Evolutionary conservation across 306 rosid species (phyloP).

Genomic region (Pueraria montana): DNA sequence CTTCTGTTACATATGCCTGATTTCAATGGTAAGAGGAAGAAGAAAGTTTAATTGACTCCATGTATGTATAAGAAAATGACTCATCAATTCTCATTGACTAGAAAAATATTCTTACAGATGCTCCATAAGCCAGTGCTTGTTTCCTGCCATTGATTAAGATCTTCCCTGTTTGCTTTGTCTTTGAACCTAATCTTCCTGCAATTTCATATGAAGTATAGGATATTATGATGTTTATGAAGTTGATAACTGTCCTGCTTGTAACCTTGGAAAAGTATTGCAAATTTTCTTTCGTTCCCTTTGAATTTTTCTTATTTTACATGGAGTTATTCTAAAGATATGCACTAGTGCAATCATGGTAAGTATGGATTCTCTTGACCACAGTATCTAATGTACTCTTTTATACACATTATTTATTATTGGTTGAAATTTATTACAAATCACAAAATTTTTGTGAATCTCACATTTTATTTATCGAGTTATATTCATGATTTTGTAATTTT

Average conservation of each 20-base stretch:
- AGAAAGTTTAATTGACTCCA: not conserved
- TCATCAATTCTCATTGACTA: not conserved
- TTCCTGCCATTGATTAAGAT: slow-evolving; percentile 68
- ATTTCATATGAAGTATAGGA: slow-evolving; percentile 14
- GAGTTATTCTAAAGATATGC: not conserved
- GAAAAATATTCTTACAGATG: slow-evolving; percentile 56
- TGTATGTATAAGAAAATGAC: slow-evolving; percentile 1
- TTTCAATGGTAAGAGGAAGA: slow-evolving; percentile 31
- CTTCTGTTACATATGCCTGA: slow-evolving; percentile 53
- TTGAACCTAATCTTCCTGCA: slow-evolving; percentile 67
- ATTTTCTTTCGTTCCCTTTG: not conserved
- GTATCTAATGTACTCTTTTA: no score
- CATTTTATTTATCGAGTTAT: no score
- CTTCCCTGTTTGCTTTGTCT: slow-evolving; percentile 57
- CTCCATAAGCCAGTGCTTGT: slow-evolving; percentile 71
- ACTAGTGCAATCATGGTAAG: no score
- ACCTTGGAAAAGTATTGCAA: not conserved
- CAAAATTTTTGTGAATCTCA: no score
- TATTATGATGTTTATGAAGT: slow-evolving; percentile 9
- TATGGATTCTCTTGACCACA: no score
- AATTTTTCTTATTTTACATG: not conserved
- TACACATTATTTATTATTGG: no score
- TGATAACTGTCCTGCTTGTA: not conserved
- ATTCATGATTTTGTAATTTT: no score
- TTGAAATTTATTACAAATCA: no score